These are phyloP conservation scores for Oryza longistaminata DNA, from an alignment of 176 grass and related monocot genomes.

Conservation along the genomic window DNA sequence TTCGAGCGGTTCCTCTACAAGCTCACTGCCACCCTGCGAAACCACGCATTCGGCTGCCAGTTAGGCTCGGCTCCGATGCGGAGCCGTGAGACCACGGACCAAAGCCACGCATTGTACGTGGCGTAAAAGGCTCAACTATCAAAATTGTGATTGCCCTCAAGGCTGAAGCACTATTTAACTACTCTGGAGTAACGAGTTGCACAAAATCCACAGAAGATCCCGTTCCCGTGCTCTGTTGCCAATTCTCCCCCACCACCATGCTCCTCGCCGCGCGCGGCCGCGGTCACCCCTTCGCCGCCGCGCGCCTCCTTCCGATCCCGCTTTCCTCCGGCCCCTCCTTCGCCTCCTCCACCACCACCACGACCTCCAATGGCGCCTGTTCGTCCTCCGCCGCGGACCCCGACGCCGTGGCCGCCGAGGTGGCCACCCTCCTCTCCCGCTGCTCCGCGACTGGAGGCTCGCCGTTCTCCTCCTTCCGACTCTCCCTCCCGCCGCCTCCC, in stretches of 20 bases:
- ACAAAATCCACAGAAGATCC: not conserved
- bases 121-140: no score
- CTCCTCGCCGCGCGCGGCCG: constrained; percentile 28
- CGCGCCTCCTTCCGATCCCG: not conserved
- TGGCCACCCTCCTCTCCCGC: constrained; percentile 51
- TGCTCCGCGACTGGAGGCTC: constrained; percentile 55
- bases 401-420: constrained; percentile 51
- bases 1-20: no score
- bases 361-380: constrained; percentile 8
- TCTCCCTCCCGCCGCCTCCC: constrained; percentile 44
- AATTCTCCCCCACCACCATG: not conserved
- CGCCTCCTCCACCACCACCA: not conserved
- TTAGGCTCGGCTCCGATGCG: no score
- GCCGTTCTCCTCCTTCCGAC: constrained; percentile 58
- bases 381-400: constrained; percentile 5
- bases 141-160: no score
- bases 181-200: not conserved
- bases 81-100: accelerated
- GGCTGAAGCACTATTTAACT: no score
- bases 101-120: no score
- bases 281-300: not conserved
- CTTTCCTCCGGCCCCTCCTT: not conserved
- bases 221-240: no score
- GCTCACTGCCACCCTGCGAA: no score
- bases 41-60: accelerated